Base-by-base conservation (phyloP, 2,329 filamentous ascomycete genomes). In the Colletotrichum nymphaeae region DNA sequence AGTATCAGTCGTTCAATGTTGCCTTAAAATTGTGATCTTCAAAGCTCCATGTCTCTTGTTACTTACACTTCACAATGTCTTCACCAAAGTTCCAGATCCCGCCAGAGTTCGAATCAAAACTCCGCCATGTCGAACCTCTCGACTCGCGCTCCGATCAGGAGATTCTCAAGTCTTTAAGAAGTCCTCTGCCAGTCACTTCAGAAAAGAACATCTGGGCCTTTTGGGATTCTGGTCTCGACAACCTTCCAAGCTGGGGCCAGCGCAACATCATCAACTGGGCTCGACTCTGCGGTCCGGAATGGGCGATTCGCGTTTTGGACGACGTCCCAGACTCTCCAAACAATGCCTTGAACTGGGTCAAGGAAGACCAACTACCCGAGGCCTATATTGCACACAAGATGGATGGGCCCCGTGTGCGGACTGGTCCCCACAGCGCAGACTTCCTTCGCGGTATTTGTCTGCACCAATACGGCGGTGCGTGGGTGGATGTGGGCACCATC, bases 151-250 rank as follows among this genome's bases (percentile, higher is more conserved):
- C 78, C 3, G 81, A 83, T 55, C 67, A 76, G 1, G 78, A 83
- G 1, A 82, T 84, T 11, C 24, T 81, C 1, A 14, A 72, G 1
- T 75, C 77, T 1, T 76, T 84, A 0, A 69, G 71, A 19, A 66
- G 74, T 0, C 80, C 79, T 35, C 77, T 74, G 1, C 79, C 82
- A 6, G 69, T 83, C 49, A 81, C 78, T 1, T 83, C 82, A 0
- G 83, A 86, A 60, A 84, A 83, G 73, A 87, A 86, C 60, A 79
- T 87, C 5, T 87, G 84, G 84, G 83, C 84, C 1, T 84, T 85
- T 68, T 86, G 84, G 84, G 79, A 86, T 63, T 80, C 79, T 9
- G 83, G 85, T 0, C 69, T 83, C 0, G 26, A 35, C 65, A 37
- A 60, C 5, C 83, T 85, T 81, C 82, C 81, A 0, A 70, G 67